These are phyloP conservation scores for Coemansia linderi DNA, from an alignment of 371 early-diverging fungal genomes.

Conservation along the genomic window DNA sequence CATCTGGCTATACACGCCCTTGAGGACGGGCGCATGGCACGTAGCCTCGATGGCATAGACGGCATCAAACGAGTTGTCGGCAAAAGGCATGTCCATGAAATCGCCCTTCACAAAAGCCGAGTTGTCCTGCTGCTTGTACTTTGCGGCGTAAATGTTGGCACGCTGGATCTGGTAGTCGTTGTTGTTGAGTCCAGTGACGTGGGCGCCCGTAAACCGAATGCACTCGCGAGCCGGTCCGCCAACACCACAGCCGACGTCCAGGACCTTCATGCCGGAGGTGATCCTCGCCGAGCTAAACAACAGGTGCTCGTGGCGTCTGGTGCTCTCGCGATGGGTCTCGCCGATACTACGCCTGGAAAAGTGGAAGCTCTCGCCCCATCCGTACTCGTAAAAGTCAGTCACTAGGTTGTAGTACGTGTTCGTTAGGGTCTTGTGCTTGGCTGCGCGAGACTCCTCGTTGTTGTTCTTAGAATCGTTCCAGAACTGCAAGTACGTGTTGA, in stretches of 20 bases:
- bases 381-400: constrained; percentile 83
- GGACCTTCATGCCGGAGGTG: constrained; percentile 67
- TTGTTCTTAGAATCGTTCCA: constrained; percentile 46
- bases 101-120: constrained; percentile 78
- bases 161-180: constrained; percentile 91
- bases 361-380: constrained; percentile 92
- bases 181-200: constrained; percentile 91
- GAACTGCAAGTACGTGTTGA: constrained; percentile 53
- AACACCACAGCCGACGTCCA: constrained; percentile 92
- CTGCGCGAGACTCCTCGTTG: constrained; percentile 57
- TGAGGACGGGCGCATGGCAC: constrained; percentile 80
- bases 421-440: constrained; percentile 68
- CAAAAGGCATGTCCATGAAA: constrained; percentile 90
- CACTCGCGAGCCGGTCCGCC: constrained; percentile 94
- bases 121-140: constrained; percentile 63
- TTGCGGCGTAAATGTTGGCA: constrained; percentile 71
- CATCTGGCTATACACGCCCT: constrained; percentile 83
- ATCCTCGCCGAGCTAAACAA: constrained; percentile 76
- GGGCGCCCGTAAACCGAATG: constrained; percentile 83
- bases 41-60: constrained; percentile 94
- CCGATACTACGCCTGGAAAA: constrained; percentile 81
- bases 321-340: constrained; percentile 77
- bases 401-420: constrained; percentile 82
- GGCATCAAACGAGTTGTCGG: constrained; percentile 78
- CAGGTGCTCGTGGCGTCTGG: constrained; percentile 89